Base-by-base conservation (phyloP, 1,139 yeast genomes). In the Insectozyma bohioensis region DNA sequence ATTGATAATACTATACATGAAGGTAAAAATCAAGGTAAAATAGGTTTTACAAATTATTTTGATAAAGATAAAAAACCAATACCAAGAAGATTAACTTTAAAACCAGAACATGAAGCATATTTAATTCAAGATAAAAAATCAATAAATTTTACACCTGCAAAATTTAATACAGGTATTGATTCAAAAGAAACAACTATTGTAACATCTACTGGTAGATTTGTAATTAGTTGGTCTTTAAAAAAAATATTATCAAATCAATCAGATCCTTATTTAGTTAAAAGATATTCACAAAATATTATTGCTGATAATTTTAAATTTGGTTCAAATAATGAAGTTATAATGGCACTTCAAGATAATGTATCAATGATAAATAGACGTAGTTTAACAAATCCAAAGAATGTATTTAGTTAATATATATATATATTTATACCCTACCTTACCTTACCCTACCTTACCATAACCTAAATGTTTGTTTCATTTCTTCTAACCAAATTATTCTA, bases 231-330 rank as follows among this genome's bases (percentile, higher is more conserved):
- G 95, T 77, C 83, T n/a, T 54, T 88, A 48, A 68, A 65, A 44
- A 76, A 78, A 49, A 66, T 81, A 8, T 54, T 82, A 33, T 57
- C 64, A 30, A 78, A 80, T 35, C 39, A 44, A 13, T 58, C 61
- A 19, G 74, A 73, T 24, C 74, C 84, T 7, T 85, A 85, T 51
- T 60, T 68, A 33, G 79, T 87, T 49, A 80, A 76, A 54, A 68
- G 77, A 44, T 85, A 85, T 54, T 60, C 70, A 26, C 74, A 76
- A 30, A 59, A 73, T 36, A 78, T 88, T 45, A 74, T 85, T 41
- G 87, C 86, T 30, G 92, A 86, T 48, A 81, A 83, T 50, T 87
- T 86, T 70, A 75, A 75, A 51, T 85, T 77, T 53, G 87, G 87
- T 16, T 73, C 86, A 12, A 81, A 78, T 45, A 72, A 75, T 49